Evolutionary conservation across 495 filamentous ascomycete genomes (phyloP).

Genomic region (Daldinia grandis): DNA sequence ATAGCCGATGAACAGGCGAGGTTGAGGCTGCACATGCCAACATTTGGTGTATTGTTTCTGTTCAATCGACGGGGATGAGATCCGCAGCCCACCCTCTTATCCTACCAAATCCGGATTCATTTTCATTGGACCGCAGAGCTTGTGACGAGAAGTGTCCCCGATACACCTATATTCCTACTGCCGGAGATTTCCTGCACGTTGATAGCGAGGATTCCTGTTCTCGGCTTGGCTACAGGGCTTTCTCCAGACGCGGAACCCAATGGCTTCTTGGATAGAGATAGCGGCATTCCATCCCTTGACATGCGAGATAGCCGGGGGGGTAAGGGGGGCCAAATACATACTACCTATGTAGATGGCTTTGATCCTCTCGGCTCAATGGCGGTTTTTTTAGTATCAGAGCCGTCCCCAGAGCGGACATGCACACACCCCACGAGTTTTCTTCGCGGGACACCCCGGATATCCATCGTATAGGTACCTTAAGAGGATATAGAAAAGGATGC

Average conservation of each 20-base stretch:
- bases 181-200: slow-evolving; percentile 28
- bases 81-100: slow-evolving; percentile 9
- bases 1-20: slow-evolving; percentile 25
- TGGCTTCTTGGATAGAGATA: slow-evolving; percentile 33
- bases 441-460: slow-evolving; percentile 10
- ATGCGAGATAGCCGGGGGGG: slow-evolving; percentile 36
- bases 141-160: slow-evolving; percentile 22
- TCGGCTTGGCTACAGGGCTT: slow-evolving; percentile 24
- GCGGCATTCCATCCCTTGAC: slow-evolving; percentile 31
- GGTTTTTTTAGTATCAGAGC: slow-evolving; percentile 24
- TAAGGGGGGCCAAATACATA: no score
- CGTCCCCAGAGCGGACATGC: slow-evolving; percentile 22
- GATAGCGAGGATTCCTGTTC: slow-evolving; percentile 31
- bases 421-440: slow-evolving; percentile 26
- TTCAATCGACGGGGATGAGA: slow-evolving; percentile 22
- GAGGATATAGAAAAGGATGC: background rate
- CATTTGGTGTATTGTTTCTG: slow-evolving; percentile 18
- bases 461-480: background rate
- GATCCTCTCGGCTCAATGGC: slow-evolving; percentile 32
- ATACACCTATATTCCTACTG: background rate
- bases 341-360: slow-evolving; percentile 18
- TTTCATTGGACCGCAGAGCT: slow-evolving; percentile 23
- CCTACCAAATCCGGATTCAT: slow-evolving; percentile 12
- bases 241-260: slow-evolving; percentile 26
- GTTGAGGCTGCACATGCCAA: slow-evolving; percentile 27